Base-by-base conservation (phyloP, 148 eudicot species). In the Polygonum maritimum region DNA sequence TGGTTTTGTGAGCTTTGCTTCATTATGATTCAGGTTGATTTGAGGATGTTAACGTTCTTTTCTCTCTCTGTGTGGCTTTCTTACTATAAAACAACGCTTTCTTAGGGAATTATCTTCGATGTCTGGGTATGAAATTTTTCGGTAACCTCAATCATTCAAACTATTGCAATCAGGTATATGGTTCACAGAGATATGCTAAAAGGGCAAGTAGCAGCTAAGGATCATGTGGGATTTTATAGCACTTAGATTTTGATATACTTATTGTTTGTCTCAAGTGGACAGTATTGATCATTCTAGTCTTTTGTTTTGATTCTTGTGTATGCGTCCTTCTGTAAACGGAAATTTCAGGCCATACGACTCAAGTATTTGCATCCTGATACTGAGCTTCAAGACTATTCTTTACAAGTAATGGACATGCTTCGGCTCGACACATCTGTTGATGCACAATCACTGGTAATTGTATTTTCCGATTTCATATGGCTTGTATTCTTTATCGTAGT, bases 371-470 rank as follows among this genome's bases (percentile, higher is more conserved):
- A 87, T 77, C 91, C 97, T 60, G 99, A 95, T 80, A 86, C 85
- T 71, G 97, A 92, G 79, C 99, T 95, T 78, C 90, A 95, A 76
- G 89, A 85, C 80, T 95, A 81, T 71, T 83, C 92, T 79, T 69
- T 84, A 78, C 96, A 80, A 84, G 91, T 91, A 80, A 81, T 95
- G 80, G 94, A 91, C 76, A 88, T 95, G 97, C 97, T 95, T 74
- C 94, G 79, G 73, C 69, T 79, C 31, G 99, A 92, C 84, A 77
- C 87, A 57, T 83, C 88, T 70, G 73, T 82, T 69, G 99, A 92
- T 91, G 94, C 99, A 77, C 99, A 95, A 83, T 88, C 97, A 70
- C 86, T 92, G 99, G 99, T 95, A 87, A 47, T 60, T 73, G 72
- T 57, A 74, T 78, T 31, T 31, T 31, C 78, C 67, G 8, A 15